Evolutionary conservation across 208 protist genomes (phyloP).

Genomic region (Trypanosoma melophagium): DNA sequence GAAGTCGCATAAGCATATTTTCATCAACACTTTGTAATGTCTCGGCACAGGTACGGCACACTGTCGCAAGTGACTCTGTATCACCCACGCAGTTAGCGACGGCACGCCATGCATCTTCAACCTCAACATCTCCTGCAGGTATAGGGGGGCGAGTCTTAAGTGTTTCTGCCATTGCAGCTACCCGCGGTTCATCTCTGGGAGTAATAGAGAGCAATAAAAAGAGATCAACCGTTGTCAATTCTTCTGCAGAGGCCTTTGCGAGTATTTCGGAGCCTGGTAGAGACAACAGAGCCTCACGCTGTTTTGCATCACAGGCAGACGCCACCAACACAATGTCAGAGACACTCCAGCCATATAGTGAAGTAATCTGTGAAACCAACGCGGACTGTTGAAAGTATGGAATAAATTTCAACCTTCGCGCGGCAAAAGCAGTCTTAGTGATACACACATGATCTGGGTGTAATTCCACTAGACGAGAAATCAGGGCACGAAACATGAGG

Average conservation of each 20-base stretch:
- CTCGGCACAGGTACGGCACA: conserved; percentile 38
- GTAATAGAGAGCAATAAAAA: conserved; percentile 26
- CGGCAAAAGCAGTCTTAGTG: conserved; percentile 18
- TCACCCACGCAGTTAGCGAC: conserved; percentile 35
- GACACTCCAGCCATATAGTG: conserved; percentile 25
- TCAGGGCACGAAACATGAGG: conserved; percentile 30
- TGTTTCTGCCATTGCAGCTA: neutral
- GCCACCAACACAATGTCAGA: conserved; percentile 26
- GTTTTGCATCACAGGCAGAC: conserved; percentile 18
- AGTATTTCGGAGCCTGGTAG: conserved; percentile 29
- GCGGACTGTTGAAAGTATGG: conserved; percentile 28
- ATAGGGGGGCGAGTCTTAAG: conserved; percentile 20
- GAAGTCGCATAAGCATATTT: conserved; percentile 56
- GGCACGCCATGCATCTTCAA: conserved; percentile 53
- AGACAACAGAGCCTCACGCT: conserved; percentile 19
- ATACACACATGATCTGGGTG: conserved; percentile 9
- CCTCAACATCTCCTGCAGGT: conserved; percentile 24
- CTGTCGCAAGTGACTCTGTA: conserved; percentile 30
- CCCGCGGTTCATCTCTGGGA: neutral
- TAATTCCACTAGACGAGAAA: conserved; percentile 13
- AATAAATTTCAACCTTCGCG: conserved; percentile 24
- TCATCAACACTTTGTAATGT: conserved; percentile 42
- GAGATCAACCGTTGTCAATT: conserved; percentile 23
- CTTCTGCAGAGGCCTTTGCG: conserved; percentile 9
- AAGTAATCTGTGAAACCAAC: conserved; percentile 18